Evolutionary conservation across 495 filamentous ascomycete genomes (phyloP).

Genomic region (Pyronema domesticum): DNA sequence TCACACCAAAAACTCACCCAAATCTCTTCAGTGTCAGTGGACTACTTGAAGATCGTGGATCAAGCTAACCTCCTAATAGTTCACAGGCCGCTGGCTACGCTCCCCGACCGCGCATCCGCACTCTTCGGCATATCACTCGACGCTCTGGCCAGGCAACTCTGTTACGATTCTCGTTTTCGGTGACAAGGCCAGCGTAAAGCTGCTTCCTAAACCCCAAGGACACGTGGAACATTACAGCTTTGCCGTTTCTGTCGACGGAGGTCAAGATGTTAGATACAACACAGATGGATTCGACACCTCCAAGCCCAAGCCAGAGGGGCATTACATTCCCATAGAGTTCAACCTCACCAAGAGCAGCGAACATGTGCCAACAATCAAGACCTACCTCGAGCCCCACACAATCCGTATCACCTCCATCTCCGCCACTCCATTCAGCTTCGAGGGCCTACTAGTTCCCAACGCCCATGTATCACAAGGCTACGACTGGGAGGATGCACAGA

Average conservation of each 20-base stretch:
- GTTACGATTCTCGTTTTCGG: constrained; percentile 17
- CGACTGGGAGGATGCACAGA: constrained; percentile 11
- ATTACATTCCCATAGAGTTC: constrained; percentile 1
- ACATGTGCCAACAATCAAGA: neutral
- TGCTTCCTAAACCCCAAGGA: constrained; percentile 12
- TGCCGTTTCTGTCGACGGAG: constrained; percentile 14
- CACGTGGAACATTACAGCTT: constrained; percentile 16
- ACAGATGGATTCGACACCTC: constrained; percentile 13
- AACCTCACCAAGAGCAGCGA: neutral
- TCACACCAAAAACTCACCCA: constrained; percentile 15
- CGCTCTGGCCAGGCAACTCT: constrained; percentile 17
- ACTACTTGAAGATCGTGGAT: neutral
- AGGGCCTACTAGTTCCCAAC: constrained; percentile 11
- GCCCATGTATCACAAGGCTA: constrained; percentile 10
- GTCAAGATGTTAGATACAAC: constrained; percentile 12
- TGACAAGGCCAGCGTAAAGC: constrained; percentile 5
- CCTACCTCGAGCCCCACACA: constrained; percentile 8
- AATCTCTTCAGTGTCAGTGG: constrained; percentile 14
- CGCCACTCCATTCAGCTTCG: constrained; percentile 13
- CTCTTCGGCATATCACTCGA: constrained; percentile 11
- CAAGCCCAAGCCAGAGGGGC: neutral
- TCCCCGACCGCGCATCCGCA: constrained; percentile 14
- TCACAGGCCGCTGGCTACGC: constrained; percentile 20
- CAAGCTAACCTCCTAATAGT: constrained; percentile 5
- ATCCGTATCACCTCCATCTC: constrained; percentile 12